These are phyloP conservation scores for Fusarium sp. DNA, from an alignment of 2,329 filamentous ascomycete genomes.

Conservation along the genomic window DNA sequence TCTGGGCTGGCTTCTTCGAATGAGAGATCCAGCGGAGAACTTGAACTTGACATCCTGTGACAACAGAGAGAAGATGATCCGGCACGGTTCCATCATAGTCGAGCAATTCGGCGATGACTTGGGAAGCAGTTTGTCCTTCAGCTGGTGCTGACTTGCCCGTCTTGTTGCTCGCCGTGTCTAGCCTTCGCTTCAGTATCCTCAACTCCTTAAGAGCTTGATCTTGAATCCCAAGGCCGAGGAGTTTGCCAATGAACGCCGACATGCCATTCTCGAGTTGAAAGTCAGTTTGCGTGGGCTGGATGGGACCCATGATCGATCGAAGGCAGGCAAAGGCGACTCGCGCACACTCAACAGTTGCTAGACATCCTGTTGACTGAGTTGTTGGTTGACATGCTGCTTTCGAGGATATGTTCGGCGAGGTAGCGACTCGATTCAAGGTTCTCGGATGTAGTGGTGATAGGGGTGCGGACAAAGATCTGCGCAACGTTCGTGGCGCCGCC, in stretches of 20 bases:
- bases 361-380: slow-evolving; percentile 54
- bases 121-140: slow-evolving; percentile 45
- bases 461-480: slow-evolving; percentile 64
- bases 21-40: slow-evolving; percentile 68
- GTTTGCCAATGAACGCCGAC: slow-evolving; percentile 70
- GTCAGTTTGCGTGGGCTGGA: slow-evolving; percentile 63
- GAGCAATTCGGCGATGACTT: slow-evolving; percentile 64
- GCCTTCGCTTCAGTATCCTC: slow-evolving; percentile 67
- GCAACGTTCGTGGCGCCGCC: slow-evolving; percentile 53
- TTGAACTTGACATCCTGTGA: slow-evolving; percentile 71
- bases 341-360: slow-evolving; percentile 72
- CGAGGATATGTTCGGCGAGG: slow-evolving; percentile 55
- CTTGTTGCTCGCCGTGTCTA: slow-evolving; percentile 58
- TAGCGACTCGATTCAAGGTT: slow-evolving; percentile 66
- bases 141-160: slow-evolving; percentile 41
- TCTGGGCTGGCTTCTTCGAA: slow-evolving; percentile 64
- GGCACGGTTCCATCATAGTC: slow-evolving; percentile 62
- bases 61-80: slow-evolving; percentile 58
- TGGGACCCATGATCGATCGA: slow-evolving; percentile 62
- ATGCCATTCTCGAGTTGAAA: slow-evolving; percentile 77
- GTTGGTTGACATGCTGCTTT: slow-evolving; percentile 46
- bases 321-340: slow-evolving; percentile 71
- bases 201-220: slow-evolving; percentile 75
- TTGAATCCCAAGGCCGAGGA: slow-evolving; percentile 69
- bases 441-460: slow-evolving; percentile 68